phyloP scores from a whole-genome alignment of 257 asterid species.

The Solanum paucissectum region DNA sequence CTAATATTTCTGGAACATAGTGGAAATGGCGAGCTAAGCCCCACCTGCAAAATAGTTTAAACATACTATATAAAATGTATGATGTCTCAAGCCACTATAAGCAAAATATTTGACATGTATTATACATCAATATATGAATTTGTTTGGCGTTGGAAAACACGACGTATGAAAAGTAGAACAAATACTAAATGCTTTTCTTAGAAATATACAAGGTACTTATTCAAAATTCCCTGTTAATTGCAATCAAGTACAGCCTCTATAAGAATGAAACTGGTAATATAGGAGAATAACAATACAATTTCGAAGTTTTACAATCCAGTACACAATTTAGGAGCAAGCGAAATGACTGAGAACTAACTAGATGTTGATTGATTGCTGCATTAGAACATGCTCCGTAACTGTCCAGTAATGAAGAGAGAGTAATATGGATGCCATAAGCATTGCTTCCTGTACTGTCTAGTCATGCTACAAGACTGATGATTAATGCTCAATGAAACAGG shows the following conservation, averaged over 20 bases:
- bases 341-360: neutral
- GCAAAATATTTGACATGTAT: neutral
- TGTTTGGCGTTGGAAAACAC: neutral
- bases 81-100: neutral
- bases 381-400: neutral
- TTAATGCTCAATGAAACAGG: neutral
- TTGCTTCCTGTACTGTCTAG: neutral
- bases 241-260: neutral
- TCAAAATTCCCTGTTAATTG: neutral
- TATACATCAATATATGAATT: neutral
- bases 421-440: neutral
- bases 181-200: neutral
- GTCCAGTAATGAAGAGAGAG: neutral
- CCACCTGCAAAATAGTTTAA: slow-evolving; percentile 50
- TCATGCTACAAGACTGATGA: neutral
- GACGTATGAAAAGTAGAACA: neutral
- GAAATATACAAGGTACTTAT: too few relatives aligned
- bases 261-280: neutral
- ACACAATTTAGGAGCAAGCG: neutral
- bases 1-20: slow-evolving; percentile 84
- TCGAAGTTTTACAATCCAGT: neutral
- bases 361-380: neutral
- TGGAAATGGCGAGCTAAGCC: slow-evolving; percentile 98
- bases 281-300: neutral
- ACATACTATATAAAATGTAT: neutral